Conservation (phyloP, 345 rosid genomes). For the Firmiana major region DNA sequence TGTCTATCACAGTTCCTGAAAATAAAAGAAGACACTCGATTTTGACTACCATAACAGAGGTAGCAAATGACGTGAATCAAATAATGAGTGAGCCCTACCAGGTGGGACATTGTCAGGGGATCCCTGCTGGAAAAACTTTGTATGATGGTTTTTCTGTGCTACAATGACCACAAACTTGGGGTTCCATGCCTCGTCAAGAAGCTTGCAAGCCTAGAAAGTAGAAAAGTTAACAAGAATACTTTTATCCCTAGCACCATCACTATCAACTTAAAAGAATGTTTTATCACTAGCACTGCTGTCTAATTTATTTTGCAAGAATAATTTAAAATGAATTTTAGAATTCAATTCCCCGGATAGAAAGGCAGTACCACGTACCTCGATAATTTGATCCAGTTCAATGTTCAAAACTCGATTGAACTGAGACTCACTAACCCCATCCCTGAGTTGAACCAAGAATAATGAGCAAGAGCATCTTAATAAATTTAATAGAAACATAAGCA, state of each 20-base stretch:
- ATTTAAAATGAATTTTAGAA: not conserved
- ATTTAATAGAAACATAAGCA: not conserved
- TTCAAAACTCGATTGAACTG: constrained; percentile 84
- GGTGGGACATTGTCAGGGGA: constrained; percentile 81
- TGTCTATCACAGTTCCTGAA: constrained; percentile 43
- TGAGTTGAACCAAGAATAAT: constrained; percentile 20
- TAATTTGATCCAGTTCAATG: constrained; percentile 72
- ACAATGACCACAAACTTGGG: constrained; percentile 79
- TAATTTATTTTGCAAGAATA: not conserved
- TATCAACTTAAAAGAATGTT: not conserved
- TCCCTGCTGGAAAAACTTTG: constrained; percentile 68
- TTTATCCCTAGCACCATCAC: not conserved
- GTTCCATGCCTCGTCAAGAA: constrained; percentile 56
- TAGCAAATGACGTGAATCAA: not conserved
- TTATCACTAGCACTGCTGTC: not conserved
- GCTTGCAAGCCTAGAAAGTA: constrained; percentile 68
- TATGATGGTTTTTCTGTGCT: constrained; percentile 88
- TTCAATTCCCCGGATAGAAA: not conserved
- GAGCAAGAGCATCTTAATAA: not conserved
- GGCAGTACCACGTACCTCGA: constrained; percentile 67
- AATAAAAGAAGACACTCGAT: not conserved
- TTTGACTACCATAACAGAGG: not conserved
- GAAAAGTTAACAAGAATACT: not conserved
- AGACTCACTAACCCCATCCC: constrained; percentile 95
- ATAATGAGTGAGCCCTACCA: constrained; percentile 30